Evolutionary conservation across 805 yeast species (phyloP).

Genomic region (Starmerella scarabaei): DNA sequence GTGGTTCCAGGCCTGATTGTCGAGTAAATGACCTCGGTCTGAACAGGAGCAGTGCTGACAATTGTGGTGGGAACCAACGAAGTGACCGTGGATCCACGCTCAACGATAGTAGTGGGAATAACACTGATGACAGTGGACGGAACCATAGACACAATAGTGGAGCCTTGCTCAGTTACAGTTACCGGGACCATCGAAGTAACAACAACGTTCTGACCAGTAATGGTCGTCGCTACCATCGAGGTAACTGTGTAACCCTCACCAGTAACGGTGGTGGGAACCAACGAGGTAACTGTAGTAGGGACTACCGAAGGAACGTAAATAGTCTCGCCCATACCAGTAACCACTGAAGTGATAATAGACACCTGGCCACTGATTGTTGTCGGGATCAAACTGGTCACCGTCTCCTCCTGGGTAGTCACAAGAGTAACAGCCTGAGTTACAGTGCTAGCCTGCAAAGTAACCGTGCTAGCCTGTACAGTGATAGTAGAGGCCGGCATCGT

Average conservation of each 20-base stretch:
- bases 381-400: neutral
- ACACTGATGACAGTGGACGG: slow-evolving; percentile 3
- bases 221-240: neutral
- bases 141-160: slow-evolving; percentile 1
- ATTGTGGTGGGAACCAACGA: neutral
- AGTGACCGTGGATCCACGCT: neutral
- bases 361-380: neutral
- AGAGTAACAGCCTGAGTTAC: neutral
- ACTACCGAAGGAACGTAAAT: neutral
- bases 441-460: neutral
- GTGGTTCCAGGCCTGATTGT: slow-evolving; percentile 10
- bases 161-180: neutral
- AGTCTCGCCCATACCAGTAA: neutral
- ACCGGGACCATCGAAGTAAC: neutral
- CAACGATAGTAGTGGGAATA: neutral
- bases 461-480: slow-evolving; percentile 2
- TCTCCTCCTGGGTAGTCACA: neutral
- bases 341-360: neutral
- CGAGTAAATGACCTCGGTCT: slow-evolving; percentile 8
- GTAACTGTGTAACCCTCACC: neutral
- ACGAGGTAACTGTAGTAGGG: slow-evolving; percentile 2
- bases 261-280: slow-evolving; percentile 1
- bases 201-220: neutral
- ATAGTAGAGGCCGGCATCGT: slow-evolving; percentile 5
- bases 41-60: slow-evolving; percentile 3